A percentile compares a stretch with the other conserved stretches of the same genome.
phyloP scores from a whole-genome alignment of 352 stramenopile species.

The Albugo laibachii region DNA sequence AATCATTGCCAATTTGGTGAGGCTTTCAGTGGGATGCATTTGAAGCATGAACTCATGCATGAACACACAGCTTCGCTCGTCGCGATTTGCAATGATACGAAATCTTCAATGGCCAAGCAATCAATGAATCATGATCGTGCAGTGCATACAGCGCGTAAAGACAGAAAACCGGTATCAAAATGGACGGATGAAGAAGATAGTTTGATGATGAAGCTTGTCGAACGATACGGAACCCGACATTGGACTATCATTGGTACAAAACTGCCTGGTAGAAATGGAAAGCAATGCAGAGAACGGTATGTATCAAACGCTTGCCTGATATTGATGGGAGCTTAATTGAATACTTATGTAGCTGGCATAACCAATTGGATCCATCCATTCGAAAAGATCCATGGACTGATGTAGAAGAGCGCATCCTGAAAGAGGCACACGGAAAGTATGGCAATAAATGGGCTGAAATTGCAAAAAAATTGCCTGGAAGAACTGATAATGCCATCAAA shows the following conservation, averaged over 20 bases:
- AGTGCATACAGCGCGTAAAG: constrained; percentile 13
- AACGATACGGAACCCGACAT: constrained; percentile 86
- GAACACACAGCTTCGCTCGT: no score
- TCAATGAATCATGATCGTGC: no score
- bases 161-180: constrained; percentile 67
- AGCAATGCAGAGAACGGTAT: constrained; percentile 88
- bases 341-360: constrained; percentile 70
- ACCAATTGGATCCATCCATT: constrained; percentile 86
- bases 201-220: constrained; percentile 73
- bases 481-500: constrained; percentile 85
- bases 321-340: not conserved
- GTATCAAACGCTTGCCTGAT: constrained; percentile 1
- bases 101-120: no score
- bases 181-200: constrained; percentile 80
- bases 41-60: no score
- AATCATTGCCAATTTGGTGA: no score
- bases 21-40: no score
- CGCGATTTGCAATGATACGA: no score
- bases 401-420: constrained; percentile 71
- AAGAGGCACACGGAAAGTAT: constrained; percentile 48
- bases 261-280: constrained; percentile 84
- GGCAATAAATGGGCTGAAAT: constrained; percentile 86
- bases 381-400: constrained; percentile 84
- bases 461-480: constrained; percentile 67
- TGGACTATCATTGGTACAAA: constrained; percentile 96